Percentiles rank a stretch among this genome's conserved stretches.
These are phyloP conservation scores for Cladosporium sp. DNA, from an alignment of 2,329 filamentous ascomycete genomes.

Conservation along the genomic window DNA sequence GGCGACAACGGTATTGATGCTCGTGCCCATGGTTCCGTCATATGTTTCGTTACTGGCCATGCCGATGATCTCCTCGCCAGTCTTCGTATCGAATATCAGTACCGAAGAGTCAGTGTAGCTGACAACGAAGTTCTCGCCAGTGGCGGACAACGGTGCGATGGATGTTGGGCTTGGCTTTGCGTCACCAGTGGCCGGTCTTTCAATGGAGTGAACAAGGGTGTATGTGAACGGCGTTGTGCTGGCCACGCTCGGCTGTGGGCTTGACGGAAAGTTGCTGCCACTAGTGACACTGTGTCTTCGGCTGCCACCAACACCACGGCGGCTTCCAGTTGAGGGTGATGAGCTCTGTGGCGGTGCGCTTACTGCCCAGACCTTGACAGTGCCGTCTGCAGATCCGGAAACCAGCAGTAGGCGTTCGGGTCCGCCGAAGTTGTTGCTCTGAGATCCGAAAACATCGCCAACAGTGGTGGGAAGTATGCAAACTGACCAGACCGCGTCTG, in stretches of 20 bases:
- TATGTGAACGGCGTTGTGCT: slow-evolving; percentile 84
- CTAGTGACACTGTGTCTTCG: slow-evolving; percentile 91
- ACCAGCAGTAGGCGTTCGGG: slow-evolving; percentile 86
- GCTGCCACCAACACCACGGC: slow-evolving; percentile 70
- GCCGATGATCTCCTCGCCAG: slow-evolving; percentile 83
- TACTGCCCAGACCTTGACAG: slow-evolving; percentile 90
- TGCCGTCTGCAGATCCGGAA: slow-evolving; percentile 87
- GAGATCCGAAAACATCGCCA: slow-evolving; percentile 72
- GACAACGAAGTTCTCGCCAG: slow-evolving; percentile 87
- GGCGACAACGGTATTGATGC: slow-evolving; percentile 88
- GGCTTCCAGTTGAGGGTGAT: slow-evolving; percentile 72
- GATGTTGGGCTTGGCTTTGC: slow-evolving; percentile 73
- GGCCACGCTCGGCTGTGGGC: slow-evolving; percentile 83
- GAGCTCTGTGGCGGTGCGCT: slow-evolving; percentile 84
- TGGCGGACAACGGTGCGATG: slow-evolving; percentile 81
- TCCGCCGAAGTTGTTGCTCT: slow-evolving; percentile 68
- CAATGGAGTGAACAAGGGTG: slow-evolving; percentile 83
- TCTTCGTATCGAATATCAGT: slow-evolving; percentile 86
- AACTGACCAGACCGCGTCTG: slow-evolving; percentile 92
- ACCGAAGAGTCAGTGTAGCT: slow-evolving; percentile 89
- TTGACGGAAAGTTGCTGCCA: slow-evolving; percentile 85
- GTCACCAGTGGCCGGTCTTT: slow-evolving; percentile 56
- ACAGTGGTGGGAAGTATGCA: slow-evolving; percentile 86
- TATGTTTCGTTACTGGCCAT: slow-evolving; percentile 97
- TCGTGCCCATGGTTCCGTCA: slow-evolving; percentile 76